Evolutionary conservation across 2,329 filamentous ascomycete species (phyloP).

Genomic region (Magnaporthiopsis incrustans): DNA sequence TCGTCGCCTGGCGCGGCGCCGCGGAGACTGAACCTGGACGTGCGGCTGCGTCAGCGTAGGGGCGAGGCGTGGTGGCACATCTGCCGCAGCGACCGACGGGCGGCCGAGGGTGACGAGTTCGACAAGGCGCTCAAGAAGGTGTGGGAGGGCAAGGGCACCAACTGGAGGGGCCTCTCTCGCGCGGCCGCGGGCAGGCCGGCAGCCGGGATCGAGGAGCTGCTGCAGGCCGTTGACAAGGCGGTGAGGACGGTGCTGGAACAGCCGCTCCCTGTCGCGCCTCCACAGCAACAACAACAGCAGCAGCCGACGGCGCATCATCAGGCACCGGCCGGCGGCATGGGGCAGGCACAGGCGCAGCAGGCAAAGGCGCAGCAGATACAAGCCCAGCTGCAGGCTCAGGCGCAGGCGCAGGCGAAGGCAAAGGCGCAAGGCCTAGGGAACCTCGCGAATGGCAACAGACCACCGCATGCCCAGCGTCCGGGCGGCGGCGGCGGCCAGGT

Average conservation of each 20-base stretch:
- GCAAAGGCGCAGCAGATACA: conserved; percentile 1
- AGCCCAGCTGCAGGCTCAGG: background rate
- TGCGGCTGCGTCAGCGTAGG: conserved; percentile 40
- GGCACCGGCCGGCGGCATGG: background rate
- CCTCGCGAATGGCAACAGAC: background rate
- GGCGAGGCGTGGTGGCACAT: conserved; percentile 46
- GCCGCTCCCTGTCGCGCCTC: conserved; percentile 7
- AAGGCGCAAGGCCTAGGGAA: background rate
- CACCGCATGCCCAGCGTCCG: background rate
- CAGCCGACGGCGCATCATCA: background rate
- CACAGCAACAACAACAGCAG: conserved; percentile 1
- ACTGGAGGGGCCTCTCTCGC: conserved; percentile 39
- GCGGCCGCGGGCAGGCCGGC: conserved; percentile 35
- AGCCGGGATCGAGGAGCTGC: conserved; percentile 35
- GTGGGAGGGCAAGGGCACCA: conserved; percentile 35
- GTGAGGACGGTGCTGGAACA: conserved; percentile 26
- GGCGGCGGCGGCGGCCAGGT: conserved; percentile 5
- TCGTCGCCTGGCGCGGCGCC: conserved; percentile 12
- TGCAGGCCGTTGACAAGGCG: conserved; percentile 39
- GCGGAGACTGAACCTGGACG: conserved; percentile 39
- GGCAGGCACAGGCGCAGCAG: conserved; percentile 1
- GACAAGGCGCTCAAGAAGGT: conserved; percentile 32
- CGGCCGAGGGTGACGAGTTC: conserved; percentile 23
- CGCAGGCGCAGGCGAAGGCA: background rate
- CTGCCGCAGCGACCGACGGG: conserved; percentile 26